phyloP scores from a whole-genome alignment of 306 rosid species.

The Geum urbanum region DNA sequence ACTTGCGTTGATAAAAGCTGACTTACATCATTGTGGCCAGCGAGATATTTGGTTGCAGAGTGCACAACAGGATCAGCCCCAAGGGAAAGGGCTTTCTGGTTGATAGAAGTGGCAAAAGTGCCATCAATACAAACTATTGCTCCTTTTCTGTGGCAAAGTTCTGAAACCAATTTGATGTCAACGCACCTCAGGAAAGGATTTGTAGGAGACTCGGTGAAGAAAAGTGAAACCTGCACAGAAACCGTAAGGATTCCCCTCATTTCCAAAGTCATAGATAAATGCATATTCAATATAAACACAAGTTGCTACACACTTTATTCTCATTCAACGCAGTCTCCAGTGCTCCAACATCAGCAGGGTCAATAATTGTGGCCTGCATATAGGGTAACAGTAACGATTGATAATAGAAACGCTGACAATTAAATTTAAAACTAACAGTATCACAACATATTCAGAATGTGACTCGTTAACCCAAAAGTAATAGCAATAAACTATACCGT shows the following conservation, averaged over 20 bases:
- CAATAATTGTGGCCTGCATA: constrained; percentile 72
- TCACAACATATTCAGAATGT: not conserved
- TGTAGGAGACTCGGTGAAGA: constrained; percentile 96
- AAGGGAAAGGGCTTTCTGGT: constrained; percentile 85
- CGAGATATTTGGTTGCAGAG: constrained; percentile 82
- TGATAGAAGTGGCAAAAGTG: constrained; percentile 93
- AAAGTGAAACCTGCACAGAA: constrained; percentile 70
- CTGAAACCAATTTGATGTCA: constrained; percentile 84
- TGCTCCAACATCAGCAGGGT: constrained; percentile 73
- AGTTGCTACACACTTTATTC: constrained; percentile 57
- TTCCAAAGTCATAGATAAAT: constrained; percentile 3
- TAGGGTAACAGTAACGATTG: constrained; percentile 19
- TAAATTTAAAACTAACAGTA: constrained; percentile 7
- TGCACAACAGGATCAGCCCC: constrained; percentile 91
- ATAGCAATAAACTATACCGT: constrained; percentile 37
- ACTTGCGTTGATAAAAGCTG: constrained; percentile 11
- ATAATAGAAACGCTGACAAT: not conserved
- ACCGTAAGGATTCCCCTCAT: constrained; percentile 8
- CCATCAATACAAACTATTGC: constrained; percentile 90
- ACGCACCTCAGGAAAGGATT: constrained; percentile 95
- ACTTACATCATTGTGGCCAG: constrained; percentile 93
- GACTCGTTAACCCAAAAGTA: not conserved
- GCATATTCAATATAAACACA: not conserved
- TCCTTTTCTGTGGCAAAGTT: constrained; percentile 77
- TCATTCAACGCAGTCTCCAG: constrained; percentile 71